Evolutionary conservation across 345 rosid species (phyloP), one percentile per base, ranked within the genome.

Genomic region (Hevea brasiliensis): DNA sequence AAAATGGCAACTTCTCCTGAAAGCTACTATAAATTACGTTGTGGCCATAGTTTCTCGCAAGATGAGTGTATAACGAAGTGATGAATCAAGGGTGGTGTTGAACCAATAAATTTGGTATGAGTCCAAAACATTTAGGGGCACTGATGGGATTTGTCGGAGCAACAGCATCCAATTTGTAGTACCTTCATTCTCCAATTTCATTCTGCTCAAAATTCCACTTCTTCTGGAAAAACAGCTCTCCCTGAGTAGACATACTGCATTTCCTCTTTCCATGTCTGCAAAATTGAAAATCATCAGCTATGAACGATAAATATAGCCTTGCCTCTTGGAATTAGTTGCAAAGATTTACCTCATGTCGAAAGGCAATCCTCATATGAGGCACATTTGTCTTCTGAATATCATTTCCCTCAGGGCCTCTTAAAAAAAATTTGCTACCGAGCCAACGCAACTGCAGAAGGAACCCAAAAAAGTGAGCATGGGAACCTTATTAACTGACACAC

Each of bases 211-310:
- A 71, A 47, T 27, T 86, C 87, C 27, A 86, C 24, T 61, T 78
- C 84, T 66, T 72, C 80, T 1, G 87, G 80, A 62, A 82, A 58
- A 61, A 32, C 60, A 24, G 83, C 85, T 44, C 62, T 74, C 72
- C 83, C 87, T 0, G 74, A 65, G 77, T 84, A 84, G 20, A 83
- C 78, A 67, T 82, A 82, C 74, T 66, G 83, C 87, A 86, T 84
- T 78, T 86, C 89, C 73, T 86, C 89, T 41, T 80, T 80, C 89
- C 89, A 86, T 32, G 37, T 32, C 37, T 32, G 3, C 37, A 32
- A 4, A 32, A 32, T 4, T n/a, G n/a, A n/a, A n/a, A n/a, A n/a
- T n/a, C n/a, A n/a, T n/a, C n/a, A n/a, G n/a, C n/a, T n/a, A n/a
- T n/a, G n/a, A n/a, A n/a, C n/a, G n/a, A n/a, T n/a, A n/a, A n/a